Base-by-base conservation (phyloP, 108 stramenopile species). In the Mayamaea pseudoterrestris region DNA sequence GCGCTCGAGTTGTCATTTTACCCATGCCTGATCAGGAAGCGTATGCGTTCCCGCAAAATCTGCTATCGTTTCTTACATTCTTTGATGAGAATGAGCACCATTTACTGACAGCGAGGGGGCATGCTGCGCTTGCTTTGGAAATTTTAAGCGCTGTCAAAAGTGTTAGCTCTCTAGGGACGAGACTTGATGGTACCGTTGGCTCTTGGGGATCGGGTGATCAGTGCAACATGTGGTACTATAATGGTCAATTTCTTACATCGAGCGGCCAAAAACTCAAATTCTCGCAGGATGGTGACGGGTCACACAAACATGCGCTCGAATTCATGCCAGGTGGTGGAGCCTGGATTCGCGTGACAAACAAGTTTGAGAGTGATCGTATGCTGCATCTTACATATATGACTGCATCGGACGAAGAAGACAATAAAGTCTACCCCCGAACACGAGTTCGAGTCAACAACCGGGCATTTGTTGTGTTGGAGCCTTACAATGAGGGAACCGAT, bases 351-450 rank as follows among this genome's bases (percentile, higher is more conserved):
- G 24, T 3, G 32, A 22, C 26, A 9, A 73, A 67, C 45, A 61
- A 61, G 11, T 73, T 73, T 47, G 41, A 45, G 14, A 55, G 55
- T 4, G 58, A 59, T 30, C 49, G 66, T 1, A 57, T 60, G 44
- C 30, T 73, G 9, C 61, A 73, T 30, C 17, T 73, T 9, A 60
- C 55, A 14, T 73, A 66, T 41, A 53, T 73, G 57, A 61, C 62
- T 2, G 31, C 48, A 5, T 31, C 28, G 11, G 42, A 35, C n/a
- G 25, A 46, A n/a, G 9, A 36, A 7, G 41, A 35, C 11, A 25
- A 60, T 28, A 24, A 45, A 8, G 50, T 42, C 2, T 61, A 68
- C 37, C 54, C 59, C 1, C 41, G 39, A 31, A 49, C 47, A 20
- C 43, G 58, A 32, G 65, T 66, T 0, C 51, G 41, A 4, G 28